Percentiles rank a stretch among this genome's conserved stretches.
phyloP scores from a whole-genome alignment of 1,139 yeast genomes.

The Candida frijolesensis region DNA sequence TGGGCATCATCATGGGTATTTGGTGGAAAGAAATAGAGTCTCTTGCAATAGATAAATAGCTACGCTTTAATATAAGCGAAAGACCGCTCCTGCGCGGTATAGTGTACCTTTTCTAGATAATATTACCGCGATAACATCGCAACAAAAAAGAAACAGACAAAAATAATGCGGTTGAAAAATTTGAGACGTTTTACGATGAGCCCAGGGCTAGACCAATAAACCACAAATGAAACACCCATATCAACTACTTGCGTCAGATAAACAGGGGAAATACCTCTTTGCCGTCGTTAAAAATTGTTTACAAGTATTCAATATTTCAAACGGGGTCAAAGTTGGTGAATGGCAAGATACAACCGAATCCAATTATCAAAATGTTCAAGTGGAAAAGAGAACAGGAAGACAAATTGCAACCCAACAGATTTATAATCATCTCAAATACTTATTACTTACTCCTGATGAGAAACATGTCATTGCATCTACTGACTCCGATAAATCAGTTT shows the following conservation, averaged over 20 bases:
- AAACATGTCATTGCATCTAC: conserved; percentile 66
- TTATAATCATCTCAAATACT: conserved; percentile 64
- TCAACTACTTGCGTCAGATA: conserved; percentile 52
- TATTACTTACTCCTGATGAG: conserved; percentile 53
- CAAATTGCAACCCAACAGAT: conserved; percentile 48
- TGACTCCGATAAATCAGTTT: conserved; percentile 80
- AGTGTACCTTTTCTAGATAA: background rate
- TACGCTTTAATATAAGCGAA: background rate
- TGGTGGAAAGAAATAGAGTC: conserved; percentile 15
- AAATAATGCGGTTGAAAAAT: background rate
- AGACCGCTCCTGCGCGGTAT: too few relatives aligned
- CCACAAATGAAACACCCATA: conserved; percentile 66
- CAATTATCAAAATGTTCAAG: conserved; percentile 49
- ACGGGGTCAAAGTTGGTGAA: conserved; percentile 42
- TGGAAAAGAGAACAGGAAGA: conserved; percentile 14
- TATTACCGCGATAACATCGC: background rate
- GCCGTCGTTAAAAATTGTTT: conserved; percentile 59
- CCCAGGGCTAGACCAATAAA: background rate
- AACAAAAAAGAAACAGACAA: background rate
- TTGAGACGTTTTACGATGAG: background rate
- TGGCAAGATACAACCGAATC: conserved; percentile 52
- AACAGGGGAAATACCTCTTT: conserved; percentile 49
- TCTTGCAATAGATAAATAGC: background rate
- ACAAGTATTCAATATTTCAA: conserved; percentile 45
- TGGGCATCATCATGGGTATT: conserved; percentile 22